Conservation (phyloP, 164 flowering plant species). For the Saururus chinensis region DNA sequence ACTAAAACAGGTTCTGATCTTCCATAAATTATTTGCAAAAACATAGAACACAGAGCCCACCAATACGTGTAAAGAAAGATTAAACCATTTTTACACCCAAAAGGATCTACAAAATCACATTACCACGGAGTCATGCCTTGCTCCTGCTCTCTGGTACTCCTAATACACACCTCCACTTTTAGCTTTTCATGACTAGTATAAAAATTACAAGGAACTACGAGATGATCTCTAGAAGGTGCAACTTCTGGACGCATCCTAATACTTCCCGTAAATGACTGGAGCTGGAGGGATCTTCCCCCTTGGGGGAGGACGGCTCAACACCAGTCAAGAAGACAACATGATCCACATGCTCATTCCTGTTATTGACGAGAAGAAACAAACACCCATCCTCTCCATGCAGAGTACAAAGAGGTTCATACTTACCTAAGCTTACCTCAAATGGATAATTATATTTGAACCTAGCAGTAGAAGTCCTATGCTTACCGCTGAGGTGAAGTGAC, state of each 20-base stretch:
- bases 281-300: conserved; percentile 31
- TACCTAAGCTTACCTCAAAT: conserved; percentile 25
- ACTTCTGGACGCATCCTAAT: conserved; percentile 28
- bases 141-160: conserved; percentile 21
- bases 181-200: conserved; percentile 24
- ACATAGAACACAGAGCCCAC: no score
- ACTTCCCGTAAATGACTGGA: conserved; percentile 34
- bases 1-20: no score
- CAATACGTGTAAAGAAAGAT: no score
- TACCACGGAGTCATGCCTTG: no score
- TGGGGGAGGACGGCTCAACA: conserved; percentile 26
- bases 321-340: conserved; percentile 28
- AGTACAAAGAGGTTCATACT: conserved; percentile 7
- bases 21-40: no score
- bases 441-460: conserved; percentile 42
- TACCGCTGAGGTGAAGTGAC: conserved; percentile 41
- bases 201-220: conserved; percentile 37
- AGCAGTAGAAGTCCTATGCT: conserved; percentile 40
- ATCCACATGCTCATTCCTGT: conserved; percentile 29
- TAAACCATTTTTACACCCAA: no score
- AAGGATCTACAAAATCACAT: no score
- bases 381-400: conserved; percentile 38
- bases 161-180: conserved; percentile 46
- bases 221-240: conserved; percentile 30
- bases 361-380: conserved; percentile 47